These are phyloP conservation scores for Pichia nakasei DNA, from an alignment of 805 yeast genomes.

Conservation along the genomic window DNA sequence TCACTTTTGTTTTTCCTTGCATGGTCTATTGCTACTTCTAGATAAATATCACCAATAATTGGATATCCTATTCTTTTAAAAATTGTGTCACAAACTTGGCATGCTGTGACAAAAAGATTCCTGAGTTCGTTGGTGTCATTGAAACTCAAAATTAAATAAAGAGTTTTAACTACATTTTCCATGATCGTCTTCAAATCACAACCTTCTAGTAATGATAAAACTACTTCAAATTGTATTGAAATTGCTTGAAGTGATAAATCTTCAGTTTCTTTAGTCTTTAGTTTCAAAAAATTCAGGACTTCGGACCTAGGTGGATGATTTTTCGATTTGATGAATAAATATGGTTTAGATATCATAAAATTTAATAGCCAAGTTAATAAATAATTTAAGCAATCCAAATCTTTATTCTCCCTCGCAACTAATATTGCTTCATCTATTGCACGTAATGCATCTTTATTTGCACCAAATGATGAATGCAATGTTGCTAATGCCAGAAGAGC, in stretches of 20 bases:
- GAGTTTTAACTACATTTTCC: conserved; percentile 51
- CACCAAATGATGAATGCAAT: conserved; percentile 59
- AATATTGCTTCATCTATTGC: conserved; percentile 82
- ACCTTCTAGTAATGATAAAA: conserved; percentile 45
- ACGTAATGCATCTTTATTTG: conserved; percentile 58
- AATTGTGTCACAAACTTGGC: conserved; percentile 36
- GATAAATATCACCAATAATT: conserved; percentile 37
- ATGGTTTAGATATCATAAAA: conserved; percentile 61
- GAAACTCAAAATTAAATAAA: conserved; percentile 39
- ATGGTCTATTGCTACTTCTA: conserved; percentile 36
- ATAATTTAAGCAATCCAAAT: conserved; percentile 60
- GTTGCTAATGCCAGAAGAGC: conserved; percentile 68
- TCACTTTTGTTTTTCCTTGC: conserved; percentile 27
- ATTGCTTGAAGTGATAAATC: conserved; percentile 44
- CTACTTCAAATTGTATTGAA: conserved; percentile 58
- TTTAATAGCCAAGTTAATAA: conserved; percentile 67
- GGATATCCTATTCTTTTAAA: conserved; percentile 48
- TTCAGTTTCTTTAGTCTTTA: conserved; percentile 41
- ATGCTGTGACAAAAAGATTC: conserved; percentile 19
- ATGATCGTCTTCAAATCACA: conserved; percentile 35
- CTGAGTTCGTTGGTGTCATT: conserved; percentile 7
- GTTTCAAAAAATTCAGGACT: conserved; percentile 51
- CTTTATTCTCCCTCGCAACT: conserved; percentile 81
- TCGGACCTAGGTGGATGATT: conserved; percentile 46
- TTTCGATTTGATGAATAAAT: conserved; percentile 31